Base-by-base conservation (phyloP, 768 basidiomycete genomes). In the Pulveroboletus frians region DNA sequence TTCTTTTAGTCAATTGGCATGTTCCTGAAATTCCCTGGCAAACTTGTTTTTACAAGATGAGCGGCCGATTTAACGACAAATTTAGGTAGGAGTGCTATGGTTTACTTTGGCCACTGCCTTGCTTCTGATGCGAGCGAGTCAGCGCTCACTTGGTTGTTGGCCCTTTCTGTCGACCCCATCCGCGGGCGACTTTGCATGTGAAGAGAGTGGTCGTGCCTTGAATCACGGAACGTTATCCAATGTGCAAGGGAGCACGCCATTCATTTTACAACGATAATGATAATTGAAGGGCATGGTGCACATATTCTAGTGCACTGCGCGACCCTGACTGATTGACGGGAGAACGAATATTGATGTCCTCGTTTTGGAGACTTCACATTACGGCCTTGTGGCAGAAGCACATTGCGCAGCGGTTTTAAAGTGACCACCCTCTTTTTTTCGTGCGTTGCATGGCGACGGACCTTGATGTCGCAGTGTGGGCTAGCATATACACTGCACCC, bases 261-360 rank as follows among this genome's bases (percentile, higher is more conserved):
- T 54, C 59, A 51, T 51, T 13, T 42, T 18, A 40, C n/a, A 38
- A 31, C 27, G 43, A 44, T 23, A 30, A 56, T n/a, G 43, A 44
- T 23, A 30, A 56, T n/a, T 15, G 34, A n/a, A 47, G 23, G 26
- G 37, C 34, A 39, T 15, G 47, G 13, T 4, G 23, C 21, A 39
- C 18, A 18, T 35, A n/a, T 47, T 46, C 36, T 41, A n/a, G 39
- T 21, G 17, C 27, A 23, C 51, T 26, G 46, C n/a, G 39, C 9
- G 30, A 48, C 58, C 59, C 59, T 60, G 58, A 56, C 40, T 26
- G 32, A 36, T 18, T 36, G 35, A 41, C 36, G 35, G 39, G 47
- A 36, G 30, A 48, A 38, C 9, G 27, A 5, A 2, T 1, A 13
- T 20, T 29, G 8, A 40, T 40, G 27, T 15, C 47, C 34, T 48